These are phyloP conservation scores for Agaricales sp. DNA, from an alignment of 1,284 basidiomycete species.

Conservation along the genomic window DNA sequence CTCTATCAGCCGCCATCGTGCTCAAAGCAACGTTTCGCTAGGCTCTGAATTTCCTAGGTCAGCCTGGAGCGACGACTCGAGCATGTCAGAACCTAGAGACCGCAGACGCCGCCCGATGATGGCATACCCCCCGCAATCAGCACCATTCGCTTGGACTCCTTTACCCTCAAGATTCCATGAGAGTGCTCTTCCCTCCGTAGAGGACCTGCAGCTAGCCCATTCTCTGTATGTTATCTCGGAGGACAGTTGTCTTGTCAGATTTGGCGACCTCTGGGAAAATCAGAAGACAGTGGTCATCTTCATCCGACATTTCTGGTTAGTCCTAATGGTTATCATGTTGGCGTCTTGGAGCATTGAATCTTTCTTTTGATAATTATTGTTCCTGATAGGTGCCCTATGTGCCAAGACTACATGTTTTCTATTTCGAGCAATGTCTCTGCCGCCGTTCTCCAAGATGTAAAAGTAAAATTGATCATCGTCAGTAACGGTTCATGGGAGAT, in stretches of 20 bases:
- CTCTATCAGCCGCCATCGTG: neutral
- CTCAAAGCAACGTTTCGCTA: neutral
- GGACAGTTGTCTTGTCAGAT: conserved; percentile 46
- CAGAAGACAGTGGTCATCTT: conserved; percentile 56
- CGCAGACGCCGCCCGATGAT: neutral
- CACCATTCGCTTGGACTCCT: neutral
- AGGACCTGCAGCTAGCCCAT: conserved; percentile 45
- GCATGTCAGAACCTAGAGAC: neutral
- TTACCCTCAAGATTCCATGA: neutral
- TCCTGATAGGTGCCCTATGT: conserved; percentile 38
- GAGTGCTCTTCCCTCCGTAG: conserved; percentile 19
- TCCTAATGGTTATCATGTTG: neutral
- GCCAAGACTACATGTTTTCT: conserved; percentile 67
- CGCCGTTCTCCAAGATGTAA: conserved; percentile 37
- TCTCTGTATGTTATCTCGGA: conserved; percentile 46
- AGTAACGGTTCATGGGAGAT: conserved; percentile 57
- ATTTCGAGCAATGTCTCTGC: conserved; percentile 23
- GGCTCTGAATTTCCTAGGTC: neutral
- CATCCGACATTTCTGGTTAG: conserved; percentile 46
- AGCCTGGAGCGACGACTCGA: neutral
- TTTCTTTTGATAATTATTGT: neutral
- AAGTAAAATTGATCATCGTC: conserved; percentile 50
- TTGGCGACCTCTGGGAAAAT: conserved; percentile 54
- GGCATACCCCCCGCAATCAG: neutral
- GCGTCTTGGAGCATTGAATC: neutral